These are phyloP conservation scores for Nicotiana attenuata DNA, from an alignment of 257 asterid genomes.

Conservation along the genomic window DNA sequence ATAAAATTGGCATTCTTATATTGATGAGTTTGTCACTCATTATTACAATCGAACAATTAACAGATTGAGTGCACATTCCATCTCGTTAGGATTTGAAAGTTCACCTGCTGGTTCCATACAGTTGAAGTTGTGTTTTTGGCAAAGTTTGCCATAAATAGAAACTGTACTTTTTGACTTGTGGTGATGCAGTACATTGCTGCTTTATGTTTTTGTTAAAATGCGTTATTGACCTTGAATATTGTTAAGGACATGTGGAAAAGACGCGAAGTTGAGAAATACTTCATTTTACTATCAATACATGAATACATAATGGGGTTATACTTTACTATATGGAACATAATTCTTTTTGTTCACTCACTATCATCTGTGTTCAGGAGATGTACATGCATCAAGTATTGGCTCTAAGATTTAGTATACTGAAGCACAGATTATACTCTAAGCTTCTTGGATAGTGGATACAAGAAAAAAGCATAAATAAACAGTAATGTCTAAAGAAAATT, in stretches of 20 bases:
- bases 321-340: background rate
- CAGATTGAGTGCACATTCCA: background rate
- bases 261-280: background rate
- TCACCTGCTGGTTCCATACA: background rate
- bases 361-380: background rate
- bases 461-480: background rate
- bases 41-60: background rate
- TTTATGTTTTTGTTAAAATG: background rate
- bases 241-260: background rate
- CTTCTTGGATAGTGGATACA: background rate
- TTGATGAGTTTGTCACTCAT: background rate
- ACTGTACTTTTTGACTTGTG: background rate
- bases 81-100: background rate
- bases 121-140: background rate
- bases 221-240: background rate
- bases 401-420: background rate
- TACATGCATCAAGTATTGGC: background rate
- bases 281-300: background rate
- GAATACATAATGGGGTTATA: background rate
- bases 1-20: background rate
- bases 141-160: conserved; percentile 14
- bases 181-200: background rate
- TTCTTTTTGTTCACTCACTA: background rate
- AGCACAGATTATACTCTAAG: background rate
- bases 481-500: background rate